Evolutionary conservation across 2,329 filamentous ascomycete genomes (phyloP).

Genomic region (Alternaria solani): DNA sequence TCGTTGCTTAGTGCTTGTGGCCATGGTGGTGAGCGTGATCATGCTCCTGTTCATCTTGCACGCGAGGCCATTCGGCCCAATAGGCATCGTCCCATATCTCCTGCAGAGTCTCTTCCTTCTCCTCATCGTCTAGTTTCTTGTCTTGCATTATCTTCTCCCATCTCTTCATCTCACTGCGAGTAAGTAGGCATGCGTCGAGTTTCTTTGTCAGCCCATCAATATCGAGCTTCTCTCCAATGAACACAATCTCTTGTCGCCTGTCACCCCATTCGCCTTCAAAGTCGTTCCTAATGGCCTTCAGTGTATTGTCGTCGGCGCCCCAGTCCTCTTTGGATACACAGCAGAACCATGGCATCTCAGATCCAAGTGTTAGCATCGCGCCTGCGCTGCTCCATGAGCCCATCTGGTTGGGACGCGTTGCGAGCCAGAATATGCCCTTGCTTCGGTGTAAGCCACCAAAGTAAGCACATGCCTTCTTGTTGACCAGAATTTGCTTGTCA

Average conservation of each 20-base stretch:
- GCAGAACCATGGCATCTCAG: slow-evolving; percentile 67
- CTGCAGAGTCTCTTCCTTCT: slow-evolving; percentile 58
- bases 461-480: slow-evolving; percentile 63
- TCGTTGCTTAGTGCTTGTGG: slow-evolving; percentile 1
- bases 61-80: slow-evolving; percentile 60
- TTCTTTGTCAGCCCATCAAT: slow-evolving; percentile 58
- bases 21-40: slow-evolving; percentile 21
- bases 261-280: slow-evolving; percentile 69
- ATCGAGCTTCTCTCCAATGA: slow-evolving; percentile 74
- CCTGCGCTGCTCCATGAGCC: slow-evolving; percentile 72
- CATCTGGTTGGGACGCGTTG: slow-evolving; percentile 63
- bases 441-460: slow-evolving; percentile 67
- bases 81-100: slow-evolving; percentile 67
- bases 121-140: slow-evolving; percentile 36
- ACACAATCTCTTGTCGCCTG: slow-evolving; percentile 74
- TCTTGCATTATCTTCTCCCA: slow-evolving; percentile 53
- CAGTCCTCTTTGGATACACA: slow-evolving; percentile 63
- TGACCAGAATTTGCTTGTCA: slow-evolving; percentile 58
- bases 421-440: slow-evolving; percentile 69
- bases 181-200: slow-evolving; percentile 69
- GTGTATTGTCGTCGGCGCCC: slow-evolving; percentile 59
- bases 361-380: slow-evolving; percentile 68
- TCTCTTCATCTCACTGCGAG: slow-evolving; percentile 62
- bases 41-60: slow-evolving; percentile 43
- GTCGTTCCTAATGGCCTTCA: slow-evolving; percentile 59